Percentiles rank a stretch among this genome's conserved stretches.
Evolutionary conservation across 192 early-diverging fungal species (phyloP).

Genomic region (Nowakowskiella sp.): DNA sequence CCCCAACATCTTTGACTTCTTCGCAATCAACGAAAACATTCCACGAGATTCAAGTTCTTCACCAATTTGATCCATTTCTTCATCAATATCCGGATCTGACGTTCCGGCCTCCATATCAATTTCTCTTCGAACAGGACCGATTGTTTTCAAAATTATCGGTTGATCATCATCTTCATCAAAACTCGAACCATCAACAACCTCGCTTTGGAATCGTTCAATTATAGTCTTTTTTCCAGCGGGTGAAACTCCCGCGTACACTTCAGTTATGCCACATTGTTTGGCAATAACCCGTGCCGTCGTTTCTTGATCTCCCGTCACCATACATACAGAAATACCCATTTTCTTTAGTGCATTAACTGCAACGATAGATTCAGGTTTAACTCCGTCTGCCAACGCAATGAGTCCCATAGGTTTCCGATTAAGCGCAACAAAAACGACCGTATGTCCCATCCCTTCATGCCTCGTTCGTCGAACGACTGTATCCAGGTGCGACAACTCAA

Average conservation of each 20-base stretch:
- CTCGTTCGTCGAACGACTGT: constrained; percentile 25
- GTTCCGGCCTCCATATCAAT: no score
- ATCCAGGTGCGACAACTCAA: constrained; percentile 34
- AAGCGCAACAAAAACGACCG: constrained; percentile 71
- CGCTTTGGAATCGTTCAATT: constrained; percentile 60
- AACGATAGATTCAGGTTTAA: constrained; percentile 69
- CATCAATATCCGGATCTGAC: no score
- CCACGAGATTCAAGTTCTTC: not conserved
- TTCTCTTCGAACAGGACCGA: no score
- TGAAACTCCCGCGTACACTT: constrained; percentile 84
- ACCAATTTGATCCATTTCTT: not conserved
- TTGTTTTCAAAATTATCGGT: no score
- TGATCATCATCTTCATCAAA: not conserved
- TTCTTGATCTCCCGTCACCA: constrained; percentile 92
- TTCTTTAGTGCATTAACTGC: constrained; percentile 60
- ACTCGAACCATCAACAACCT: constrained; percentile 7
- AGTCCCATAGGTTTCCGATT: constrained; percentile 48
- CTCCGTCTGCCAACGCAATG: constrained; percentile 74
- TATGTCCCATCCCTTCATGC: constrained; percentile 64
- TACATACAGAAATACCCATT: constrained; percentile 72
- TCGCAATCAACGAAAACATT: not conserved
- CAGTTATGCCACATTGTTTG: constrained; percentile 66
- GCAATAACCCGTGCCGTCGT: constrained; percentile 79
- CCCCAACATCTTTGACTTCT: not conserved
- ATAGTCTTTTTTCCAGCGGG: constrained; percentile 83